Evolutionary conservation across 306 rosid species (phyloP).

Genomic region (Hippophae rhamnoides): DNA sequence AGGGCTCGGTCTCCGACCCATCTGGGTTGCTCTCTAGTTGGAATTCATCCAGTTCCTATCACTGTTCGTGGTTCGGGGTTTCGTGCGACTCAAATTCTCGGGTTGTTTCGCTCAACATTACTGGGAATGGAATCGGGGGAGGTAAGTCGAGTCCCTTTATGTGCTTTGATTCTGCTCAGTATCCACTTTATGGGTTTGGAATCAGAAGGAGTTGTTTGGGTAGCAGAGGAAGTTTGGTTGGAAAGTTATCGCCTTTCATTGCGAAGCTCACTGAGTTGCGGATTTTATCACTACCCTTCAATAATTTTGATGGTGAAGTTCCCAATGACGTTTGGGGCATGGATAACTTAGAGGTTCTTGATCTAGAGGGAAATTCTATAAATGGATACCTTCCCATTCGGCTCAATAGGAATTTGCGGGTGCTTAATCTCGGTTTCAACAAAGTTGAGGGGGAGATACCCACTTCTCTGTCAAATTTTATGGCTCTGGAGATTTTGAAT

Average conservation of each 20-base stretch:
- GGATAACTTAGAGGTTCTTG: slow-evolving; percentile 70
- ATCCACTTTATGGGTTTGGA: slow-evolving; percentile 75
- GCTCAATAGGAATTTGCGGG: slow-evolving; percentile 34
- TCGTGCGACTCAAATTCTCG: slow-evolving; percentile 49
- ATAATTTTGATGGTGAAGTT: slow-evolving; percentile 51
- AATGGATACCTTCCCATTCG: slow-evolving; percentile 46
- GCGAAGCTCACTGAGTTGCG: slow-evolving; percentile 56
- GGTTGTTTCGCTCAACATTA: slow-evolving; percentile 61
- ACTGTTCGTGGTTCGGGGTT: slow-evolving; percentile 65
- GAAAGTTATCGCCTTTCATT: slow-evolving; percentile 44
- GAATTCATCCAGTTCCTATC: slow-evolving; percentile 21
- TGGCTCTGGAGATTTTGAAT: slow-evolving; percentile 54
- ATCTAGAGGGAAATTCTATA: slow-evolving; percentile 68
- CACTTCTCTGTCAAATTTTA: slow-evolving; percentile 22
- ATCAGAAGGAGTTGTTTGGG: neutral
- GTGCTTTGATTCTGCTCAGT: slow-evolving; percentile 37
- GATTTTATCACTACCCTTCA: slow-evolving; percentile 60
- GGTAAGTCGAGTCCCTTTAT: slow-evolving; percentile 22
- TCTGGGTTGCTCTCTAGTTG: slow-evolving; percentile 52
- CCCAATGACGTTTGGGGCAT: slow-evolving; percentile 54
- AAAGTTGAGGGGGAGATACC: slow-evolving; percentile 58
- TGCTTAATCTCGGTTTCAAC: slow-evolving; percentile 73
- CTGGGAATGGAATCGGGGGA: slow-evolving; percentile 38
- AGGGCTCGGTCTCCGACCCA: slow-evolving; percentile 51
- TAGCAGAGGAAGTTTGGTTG: slow-evolving; percentile 37